Evolutionary conservation across 1,284 basidiomycete genomes (phyloP).

Genomic region (Malassezia nana): DNA sequence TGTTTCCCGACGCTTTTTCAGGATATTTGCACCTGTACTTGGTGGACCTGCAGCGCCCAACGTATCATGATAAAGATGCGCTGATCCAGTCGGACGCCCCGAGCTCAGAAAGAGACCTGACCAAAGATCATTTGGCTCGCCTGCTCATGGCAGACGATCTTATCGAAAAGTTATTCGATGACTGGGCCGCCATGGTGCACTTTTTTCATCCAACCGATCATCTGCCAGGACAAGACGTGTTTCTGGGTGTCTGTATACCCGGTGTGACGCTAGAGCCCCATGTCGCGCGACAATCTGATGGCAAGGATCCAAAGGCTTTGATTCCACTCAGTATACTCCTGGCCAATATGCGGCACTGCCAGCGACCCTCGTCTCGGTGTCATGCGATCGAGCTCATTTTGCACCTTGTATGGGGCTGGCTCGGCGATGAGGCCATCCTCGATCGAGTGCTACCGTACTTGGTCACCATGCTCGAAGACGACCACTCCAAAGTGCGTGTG

Average conservation of each 20-base stretch:
- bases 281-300: conserved; percentile 4
- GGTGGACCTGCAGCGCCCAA: conserved; percentile 57
- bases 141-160: conserved; percentile 38
- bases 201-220: conserved; percentile 14
- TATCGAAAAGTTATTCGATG: conserved; percentile 41
- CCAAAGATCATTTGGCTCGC: not conserved
- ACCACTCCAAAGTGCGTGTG: conserved; percentile 66
- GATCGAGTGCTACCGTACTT: conserved; percentile 88
- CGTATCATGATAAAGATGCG: not conserved
- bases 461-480: conserved; percentile 76
- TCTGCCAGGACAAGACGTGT: not conserved
- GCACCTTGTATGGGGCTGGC: conserved; percentile 62
- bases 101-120: not conserved
- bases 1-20: conserved; percentile 87
- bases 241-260: conserved; percentile 3
- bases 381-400: conserved; percentile 78
- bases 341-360: conserved; percentile 79
- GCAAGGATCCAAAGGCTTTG: conserved; percentile 65
- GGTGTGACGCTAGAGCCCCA: conserved; percentile 3
- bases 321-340: conserved; percentile 74
- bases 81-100: not conserved
- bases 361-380: conserved; percentile 73
- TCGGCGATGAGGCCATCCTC: conserved; percentile 88
- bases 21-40: conserved; percentile 85
- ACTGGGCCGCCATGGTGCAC: conserved; percentile 32